Conservation (phyloP, 768 basidiomycete genomes). For the Mycena leptocephala region DNA sequence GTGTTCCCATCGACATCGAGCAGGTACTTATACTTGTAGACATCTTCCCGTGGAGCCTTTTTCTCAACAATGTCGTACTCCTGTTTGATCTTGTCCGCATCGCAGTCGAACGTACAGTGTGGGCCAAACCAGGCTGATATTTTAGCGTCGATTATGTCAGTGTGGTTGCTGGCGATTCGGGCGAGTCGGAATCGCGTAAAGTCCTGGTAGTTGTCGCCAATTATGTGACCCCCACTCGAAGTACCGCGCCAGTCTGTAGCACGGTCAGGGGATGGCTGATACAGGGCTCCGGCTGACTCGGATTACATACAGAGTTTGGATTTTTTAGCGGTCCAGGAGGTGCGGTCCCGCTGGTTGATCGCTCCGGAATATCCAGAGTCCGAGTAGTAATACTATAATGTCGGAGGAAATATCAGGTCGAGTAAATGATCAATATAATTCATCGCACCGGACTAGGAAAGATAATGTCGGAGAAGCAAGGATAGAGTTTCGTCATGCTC, state of each 20-base stretch:
- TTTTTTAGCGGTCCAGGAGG: conserved; percentile 3
- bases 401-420: neutral
- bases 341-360: neutral
- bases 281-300: neutral
- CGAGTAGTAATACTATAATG: conserved; percentile 3
- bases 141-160: neutral
- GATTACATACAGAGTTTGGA: neutral
- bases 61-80: too few relatives aligned
- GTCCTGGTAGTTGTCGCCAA: neutral
- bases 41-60: neutral
- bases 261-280: neutral
- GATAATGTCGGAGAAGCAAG: conserved; percentile 13
- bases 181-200: conserved; percentile 19
- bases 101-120: neutral
- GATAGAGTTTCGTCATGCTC: conserved; percentile 8
- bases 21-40: conserved; percentile 2
- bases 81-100: neutral
- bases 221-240: conserved; percentile 2
- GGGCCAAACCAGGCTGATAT: neutral
- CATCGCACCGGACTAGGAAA: neutral
- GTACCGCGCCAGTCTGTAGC: conserved; percentile 20
- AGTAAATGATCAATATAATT: neutral
- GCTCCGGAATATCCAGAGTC: neutral
- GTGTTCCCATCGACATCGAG: conserved; percentile 18
- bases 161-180: neutral